Percentiles rank a stretch among this genome's conserved stretches.
Conservation (phyloP, 306 rosid species). For the Urtica urens region DNA sequence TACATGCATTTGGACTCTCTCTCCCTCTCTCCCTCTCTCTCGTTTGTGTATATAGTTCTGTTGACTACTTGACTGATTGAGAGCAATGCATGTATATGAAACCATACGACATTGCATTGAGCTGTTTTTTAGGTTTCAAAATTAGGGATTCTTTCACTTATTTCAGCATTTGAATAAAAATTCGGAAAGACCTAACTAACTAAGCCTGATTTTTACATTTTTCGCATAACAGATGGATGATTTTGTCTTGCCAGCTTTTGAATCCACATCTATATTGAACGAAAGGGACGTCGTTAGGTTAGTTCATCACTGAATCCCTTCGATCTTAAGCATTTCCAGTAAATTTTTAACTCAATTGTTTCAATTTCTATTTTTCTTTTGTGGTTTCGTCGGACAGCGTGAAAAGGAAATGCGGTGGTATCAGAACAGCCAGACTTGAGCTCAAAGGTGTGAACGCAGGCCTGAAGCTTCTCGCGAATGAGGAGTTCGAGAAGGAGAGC, state of each 20-base stretch:
- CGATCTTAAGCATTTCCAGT: neutral
- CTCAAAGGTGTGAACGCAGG: conserved; percentile 14
- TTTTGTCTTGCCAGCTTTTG: conserved; percentile 83
- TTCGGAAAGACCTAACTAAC: too few relatives aligned
- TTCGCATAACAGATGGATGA: conserved; percentile 69
- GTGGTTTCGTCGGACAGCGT: conserved; percentile 32
- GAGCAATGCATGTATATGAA: too few relatives aligned
- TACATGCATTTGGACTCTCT: neutral
- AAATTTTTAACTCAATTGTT: conserved; percentile 1
- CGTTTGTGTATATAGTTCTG: neutral
- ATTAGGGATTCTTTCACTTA: too few relatives aligned
- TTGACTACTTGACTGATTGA: too few relatives aligned
- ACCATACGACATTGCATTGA: too few relatives aligned
- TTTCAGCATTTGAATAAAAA: too few relatives aligned
- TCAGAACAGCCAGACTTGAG: conserved; percentile 11
- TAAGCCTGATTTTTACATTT: neutral
- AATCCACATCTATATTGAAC: conserved; percentile 68
- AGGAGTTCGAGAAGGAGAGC: conserved; percentile 37
- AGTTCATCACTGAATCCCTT: conserved; percentile 9
- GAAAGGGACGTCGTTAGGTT: conserved; percentile 71
- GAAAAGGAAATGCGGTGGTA: conserved; percentile 30
- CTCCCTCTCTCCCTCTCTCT: neutral
- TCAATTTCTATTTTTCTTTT: neutral
- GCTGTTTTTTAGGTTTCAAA: too few relatives aligned
- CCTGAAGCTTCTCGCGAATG: conserved; percentile 43